Percentiles rank a stretch among this genome's conserved stretches.
Conservation (phyloP, 164 flowering plant genomes). For the Akebia trifoliata region DNA sequence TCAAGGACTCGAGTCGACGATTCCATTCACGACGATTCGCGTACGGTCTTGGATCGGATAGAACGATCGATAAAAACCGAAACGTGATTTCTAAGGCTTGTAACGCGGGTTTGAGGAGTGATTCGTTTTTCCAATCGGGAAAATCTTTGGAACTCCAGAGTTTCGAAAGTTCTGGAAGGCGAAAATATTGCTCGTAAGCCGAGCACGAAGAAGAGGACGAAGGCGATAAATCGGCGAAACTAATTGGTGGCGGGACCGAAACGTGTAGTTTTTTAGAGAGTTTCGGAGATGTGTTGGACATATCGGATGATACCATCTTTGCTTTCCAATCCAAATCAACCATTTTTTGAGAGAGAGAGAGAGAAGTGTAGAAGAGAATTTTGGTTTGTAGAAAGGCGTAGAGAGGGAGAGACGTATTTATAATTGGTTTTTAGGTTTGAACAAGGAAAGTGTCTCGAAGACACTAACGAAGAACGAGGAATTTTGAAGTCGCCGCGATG, state of each 20-base stretch:
- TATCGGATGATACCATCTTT: conserved; percentile 18
- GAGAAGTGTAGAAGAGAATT: not conserved
- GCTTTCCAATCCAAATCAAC: conserved; percentile 28
- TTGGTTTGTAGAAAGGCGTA: not conserved
- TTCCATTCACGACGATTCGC: conserved; percentile 63
- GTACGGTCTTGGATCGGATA: conserved; percentile 75
- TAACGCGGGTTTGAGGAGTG: conserved; percentile 63
- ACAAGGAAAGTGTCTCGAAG: conserved; percentile 29
- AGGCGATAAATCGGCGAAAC: conserved; percentile 4
- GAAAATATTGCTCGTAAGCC: conserved; percentile 67
- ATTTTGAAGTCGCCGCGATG: conserved; percentile 25
- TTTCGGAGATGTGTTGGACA: conserved; percentile 15
- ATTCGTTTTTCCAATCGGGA: conserved; percentile 61
- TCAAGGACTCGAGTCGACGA: conserved; percentile 59
- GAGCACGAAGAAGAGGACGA: conserved; percentile 36
- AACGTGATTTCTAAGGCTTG: conserved; percentile 86
- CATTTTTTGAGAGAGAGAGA: conserved; percentile 22
- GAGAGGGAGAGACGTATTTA: conserved; percentile 21
- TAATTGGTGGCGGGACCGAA: conserved; percentile 7
- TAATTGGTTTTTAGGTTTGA: conserved; percentile 7
- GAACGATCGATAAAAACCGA: conserved; percentile 57
- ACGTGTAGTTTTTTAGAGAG: conserved; percentile 6
- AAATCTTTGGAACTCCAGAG: conserved; percentile 59
- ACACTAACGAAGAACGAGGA: conserved; percentile 15
- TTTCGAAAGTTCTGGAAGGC: conserved; percentile 57